Base-by-base conservation (phyloP, 1,284 basidiomycete species). In the Malassezia dermatis region DNA sequence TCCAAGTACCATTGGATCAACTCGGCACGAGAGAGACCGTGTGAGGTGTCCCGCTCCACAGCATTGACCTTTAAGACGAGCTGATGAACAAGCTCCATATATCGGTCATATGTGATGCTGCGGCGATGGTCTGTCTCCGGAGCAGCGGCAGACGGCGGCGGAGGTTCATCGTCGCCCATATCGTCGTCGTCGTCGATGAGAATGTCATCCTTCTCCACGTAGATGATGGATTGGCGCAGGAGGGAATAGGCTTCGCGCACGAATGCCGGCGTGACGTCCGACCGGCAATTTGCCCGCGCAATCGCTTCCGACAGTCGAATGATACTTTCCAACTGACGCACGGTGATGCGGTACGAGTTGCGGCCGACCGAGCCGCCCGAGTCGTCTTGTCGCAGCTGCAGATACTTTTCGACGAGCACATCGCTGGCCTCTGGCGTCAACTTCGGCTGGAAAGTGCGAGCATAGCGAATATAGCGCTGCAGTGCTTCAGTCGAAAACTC, bases 171-270 rank as follows among this genome's bases (percentile, higher is more conserved):
- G 34, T 27, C 39, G 7, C 7, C 32, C 1, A 40, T 17, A 13
- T 45, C 49, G 32, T 65, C 61, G 15, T 90, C 89, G 70, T 94
- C 90, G 60, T 94, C 89, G 70, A 98, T 88, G 73, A 91, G 89
- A 70, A 99, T 86, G 67, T 98, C 93, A 71, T 99, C 94, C 76
- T 96, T 90, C 75, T 98, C 94, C 61, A 99, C 93, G 70, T 98
- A 94, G 67, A 98, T 96, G 77, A 98, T 99, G 2, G 91, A 96
- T 76, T 96, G 90, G 32, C 88, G 83, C 19, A 99, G 79, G 12
- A 99, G 83, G 26, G 83, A 84, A 77, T 89, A 96, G 1, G 94
- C 93, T 77, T 99, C 94, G 27, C 88, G 83, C 15, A 99, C 94
- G 72, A 94, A 95, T 1, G 82, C 84, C 0, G 91, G 90, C 0